Evolutionary conservation across 129 eudicot genomes (phyloP), one percentile per base, ranked within the genome.

Genomic region (Centella asiatica): DNA sequence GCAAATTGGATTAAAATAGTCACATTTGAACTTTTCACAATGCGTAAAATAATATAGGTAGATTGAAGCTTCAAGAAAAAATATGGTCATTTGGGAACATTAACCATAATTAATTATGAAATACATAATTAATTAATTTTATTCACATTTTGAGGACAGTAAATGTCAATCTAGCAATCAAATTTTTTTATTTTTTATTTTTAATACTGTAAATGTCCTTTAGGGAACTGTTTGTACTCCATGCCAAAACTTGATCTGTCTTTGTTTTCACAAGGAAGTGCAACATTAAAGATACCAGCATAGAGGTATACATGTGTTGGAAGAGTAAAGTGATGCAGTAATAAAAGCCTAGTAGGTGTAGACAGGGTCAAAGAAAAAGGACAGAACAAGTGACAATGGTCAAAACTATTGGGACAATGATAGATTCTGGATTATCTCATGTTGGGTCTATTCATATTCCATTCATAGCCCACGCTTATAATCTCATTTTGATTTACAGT

Each of bases 381-480:
- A 37, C 32, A 37, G 49, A 6, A 59, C 19, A 37, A 37, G 22
- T 33, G 9, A 22, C 65, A 59, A 26, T 60, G 65, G 65, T 60
- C 65, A 60, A 60, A 44, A 59, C 2, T 22, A 36, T 37, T 23
- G 25, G 65, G 50, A 60, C 37, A 60, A 15, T 39, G 65, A 59
- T 60, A 60, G 49, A 32, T 36, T 60, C 50, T 60, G 36, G 33
- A 40, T 37, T 25, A 22, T 40, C 65, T 37, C 31, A 51, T 51
- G 57, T 51, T 51, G 29, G 48, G 20, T 60, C 32, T 34, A 37
- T 60, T 24, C 65, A 60, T 37, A n/a, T 4, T 4, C 37, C 52
- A 2, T 51, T 31, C 23, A 1, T 26, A 13, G 6, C 0, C 20
- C 45, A 34, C n/a, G n/a, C n/a, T n/a, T n/a, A n/a, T n/a, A n/a